Evolutionary conservation across 176 grass and related monocot species (phyloP).

Genomic region (Alopecurus myosuroides): DNA sequence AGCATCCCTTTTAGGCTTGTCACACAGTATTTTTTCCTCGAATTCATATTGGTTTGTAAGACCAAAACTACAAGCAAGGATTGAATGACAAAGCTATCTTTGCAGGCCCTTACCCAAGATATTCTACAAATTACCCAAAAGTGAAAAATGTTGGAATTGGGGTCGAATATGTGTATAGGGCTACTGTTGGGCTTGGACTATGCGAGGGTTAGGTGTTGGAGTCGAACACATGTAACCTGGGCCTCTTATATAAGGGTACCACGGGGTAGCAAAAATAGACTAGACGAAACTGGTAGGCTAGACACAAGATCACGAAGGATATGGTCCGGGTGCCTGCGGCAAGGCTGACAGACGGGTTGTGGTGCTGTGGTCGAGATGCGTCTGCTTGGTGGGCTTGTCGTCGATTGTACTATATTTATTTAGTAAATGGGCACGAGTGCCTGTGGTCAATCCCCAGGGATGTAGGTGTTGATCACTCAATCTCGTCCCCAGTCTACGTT

Average conservation of each 20-base stretch:
- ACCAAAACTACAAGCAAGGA: slow-evolving; percentile 4
- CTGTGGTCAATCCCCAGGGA: neutral
- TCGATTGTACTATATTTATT: neutral
- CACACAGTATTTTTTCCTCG: slow-evolving; percentile 5
- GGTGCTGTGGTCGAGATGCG: neutral
- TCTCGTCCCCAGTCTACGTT: neutral
- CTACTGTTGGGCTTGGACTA: neutral
- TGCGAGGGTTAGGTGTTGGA: neutral
- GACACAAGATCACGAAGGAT: neutral
- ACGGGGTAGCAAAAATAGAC: neutral
- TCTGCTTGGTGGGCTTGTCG: neutral
- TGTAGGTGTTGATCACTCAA: neutral
- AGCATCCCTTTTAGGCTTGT: slow-evolving; percentile 2
- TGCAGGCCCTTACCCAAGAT: neutral
- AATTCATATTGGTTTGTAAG: slow-evolving; percentile 1
- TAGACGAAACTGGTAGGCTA: neutral
- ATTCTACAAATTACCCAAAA: neutral
- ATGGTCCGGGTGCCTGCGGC: neutral
- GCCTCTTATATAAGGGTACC: neutral
- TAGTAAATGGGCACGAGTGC: neutral
- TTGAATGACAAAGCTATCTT: slow-evolving; percentile 1
- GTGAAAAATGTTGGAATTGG: neutral
- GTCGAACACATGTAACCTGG: neutral
- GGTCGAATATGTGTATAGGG: neutral
- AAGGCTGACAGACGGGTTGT: neutral